Evolutionary conservation across 495 filamentous ascomycete species (phyloP).

Genomic region (Emericellopsis terricola): DNA sequence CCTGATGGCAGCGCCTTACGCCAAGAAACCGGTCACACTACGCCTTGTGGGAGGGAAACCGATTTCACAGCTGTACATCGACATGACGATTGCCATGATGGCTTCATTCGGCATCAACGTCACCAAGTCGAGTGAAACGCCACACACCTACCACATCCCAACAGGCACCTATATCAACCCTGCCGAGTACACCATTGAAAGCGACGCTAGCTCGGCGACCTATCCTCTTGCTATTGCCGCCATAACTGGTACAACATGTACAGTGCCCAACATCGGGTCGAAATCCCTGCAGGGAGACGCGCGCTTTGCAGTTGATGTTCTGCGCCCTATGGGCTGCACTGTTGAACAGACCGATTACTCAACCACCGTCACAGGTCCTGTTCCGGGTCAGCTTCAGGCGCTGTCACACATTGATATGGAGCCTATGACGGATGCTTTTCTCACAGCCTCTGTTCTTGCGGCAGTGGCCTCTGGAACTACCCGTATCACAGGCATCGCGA

Average conservation of each 20-base stretch:
- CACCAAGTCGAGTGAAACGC: conserved; percentile 34
- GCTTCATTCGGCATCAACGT: conserved; percentile 76
- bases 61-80: conserved; percentile 92
- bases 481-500: conserved; percentile 87
- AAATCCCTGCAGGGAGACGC: conserved; percentile 88
- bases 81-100: conserved; percentile 99
- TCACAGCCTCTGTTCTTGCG: conserved; percentile 84
- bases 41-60: conserved; percentile 84
- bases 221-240: conserved; percentile 92
- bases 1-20: conserved; percentile 93
- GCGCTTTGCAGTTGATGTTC: conserved; percentile 79
- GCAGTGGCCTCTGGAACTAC: conserved; percentile 78
- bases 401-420: conserved; percentile 81
- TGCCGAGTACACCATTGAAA: conserved; percentile 76
- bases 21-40: conserved; percentile 81
- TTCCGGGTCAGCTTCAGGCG: conserved; percentile 47
- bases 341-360: conserved; percentile 73
- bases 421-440: conserved; percentile 97
- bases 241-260: conserved; percentile 86
- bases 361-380: conserved; percentile 86
- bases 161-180: conserved; percentile 74
- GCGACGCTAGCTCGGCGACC: conserved; percentile 92
- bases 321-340: conserved; percentile 82
- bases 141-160: conserved; percentile 90
- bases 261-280: conserved; percentile 89